Conservation (phyloP, 352 stramenopile genomes). For the Vaucheria bursata region DNA sequence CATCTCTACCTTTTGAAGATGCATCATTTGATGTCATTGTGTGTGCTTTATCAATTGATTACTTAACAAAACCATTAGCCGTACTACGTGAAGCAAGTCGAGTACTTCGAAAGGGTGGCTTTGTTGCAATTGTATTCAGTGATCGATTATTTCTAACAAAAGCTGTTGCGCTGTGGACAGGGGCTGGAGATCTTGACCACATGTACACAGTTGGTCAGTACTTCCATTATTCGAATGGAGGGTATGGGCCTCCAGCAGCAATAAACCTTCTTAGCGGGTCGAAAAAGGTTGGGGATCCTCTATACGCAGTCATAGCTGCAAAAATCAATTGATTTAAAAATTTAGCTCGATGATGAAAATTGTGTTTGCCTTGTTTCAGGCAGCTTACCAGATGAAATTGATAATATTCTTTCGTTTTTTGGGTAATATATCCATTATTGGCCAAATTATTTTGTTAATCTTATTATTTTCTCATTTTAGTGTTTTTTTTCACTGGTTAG, state of each 20-base stretch:
- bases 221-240: slow-evolving; percentile 44
- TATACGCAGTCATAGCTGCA: background rate
- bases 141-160: slow-evolving; percentile 10
- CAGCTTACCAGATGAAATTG: too few relatives aligned
- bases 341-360: too few relatives aligned
- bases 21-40: slow-evolving; percentile 5
- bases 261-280: background rate
- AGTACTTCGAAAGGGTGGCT: background rate
- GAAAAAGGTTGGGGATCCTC: background rate
- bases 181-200: background rate
- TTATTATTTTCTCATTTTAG: too few relatives aligned
- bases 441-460: too few relatives aligned
- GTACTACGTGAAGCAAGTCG: slow-evolving; percentile 2
- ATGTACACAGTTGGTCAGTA: slow-evolving; percentile 5
- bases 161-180: slow-evolving; percentile 5
- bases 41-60: slow-evolving; percentile 11
- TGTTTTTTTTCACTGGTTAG: too few relatives aligned
- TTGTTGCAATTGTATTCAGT: slow-evolving; percentile 10
- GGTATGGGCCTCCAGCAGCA: background rate
- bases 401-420: too few relatives aligned
- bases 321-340: too few relatives aligned
- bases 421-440: too few relatives aligned
- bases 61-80: background rate
- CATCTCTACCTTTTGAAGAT: background rate
- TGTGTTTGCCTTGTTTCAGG: too few relatives aligned